Conservation (phyloP, 1,284 basidiomycete genomes). For the Pseudomicrostroma phylloplanum region DNA sequence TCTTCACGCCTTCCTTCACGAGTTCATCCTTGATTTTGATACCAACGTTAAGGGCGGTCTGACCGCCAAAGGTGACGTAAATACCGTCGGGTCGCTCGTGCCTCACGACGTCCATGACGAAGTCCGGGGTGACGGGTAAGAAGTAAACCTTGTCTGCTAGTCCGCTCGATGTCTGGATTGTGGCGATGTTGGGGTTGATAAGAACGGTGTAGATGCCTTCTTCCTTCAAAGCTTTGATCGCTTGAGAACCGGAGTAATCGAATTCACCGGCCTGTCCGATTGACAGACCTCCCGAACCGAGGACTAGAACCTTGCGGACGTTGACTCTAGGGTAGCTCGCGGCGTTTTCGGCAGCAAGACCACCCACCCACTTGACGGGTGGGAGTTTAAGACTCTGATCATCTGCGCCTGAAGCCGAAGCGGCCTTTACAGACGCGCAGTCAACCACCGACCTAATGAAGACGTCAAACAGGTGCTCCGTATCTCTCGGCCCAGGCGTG, state of each 20-base stretch:
- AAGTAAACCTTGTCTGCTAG: conserved; percentile 99
- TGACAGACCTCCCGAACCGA: conserved; percentile 94
- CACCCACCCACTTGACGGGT: conserved; percentile 81
- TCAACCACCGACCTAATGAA: conserved; percentile 84
- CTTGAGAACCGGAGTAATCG: conserved; percentile 97
- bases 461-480: conserved; percentile 96
- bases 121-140: conserved; percentile 94
- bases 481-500: conserved; percentile 95
- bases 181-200: conserved; percentile 97
- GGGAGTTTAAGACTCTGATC: conserved; percentile 17
- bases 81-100: conserved; percentile 98
- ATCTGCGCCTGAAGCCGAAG: conserved; percentile 11
- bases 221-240: conserved; percentile 97
- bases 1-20: conserved; percentile 68
- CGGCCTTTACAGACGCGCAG: conserved; percentile 64
- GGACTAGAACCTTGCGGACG: conserved; percentile 88
- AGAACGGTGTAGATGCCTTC: conserved; percentile 98
- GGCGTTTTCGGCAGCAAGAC: conserved; percentile 75
- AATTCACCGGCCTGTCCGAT: conserved; percentile 99
- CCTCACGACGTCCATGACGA: conserved; percentile 94
- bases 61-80: conserved; percentile 96
- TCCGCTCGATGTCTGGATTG: conserved; percentile 94
- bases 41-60: conserved; percentile 93
- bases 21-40: conserved; percentile 97
- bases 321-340: conserved; percentile 66